Evolutionary conservation across 2,329 filamentous ascomycete genomes (phyloP).

Genomic region (Coniochaeta sp.): DNA sequence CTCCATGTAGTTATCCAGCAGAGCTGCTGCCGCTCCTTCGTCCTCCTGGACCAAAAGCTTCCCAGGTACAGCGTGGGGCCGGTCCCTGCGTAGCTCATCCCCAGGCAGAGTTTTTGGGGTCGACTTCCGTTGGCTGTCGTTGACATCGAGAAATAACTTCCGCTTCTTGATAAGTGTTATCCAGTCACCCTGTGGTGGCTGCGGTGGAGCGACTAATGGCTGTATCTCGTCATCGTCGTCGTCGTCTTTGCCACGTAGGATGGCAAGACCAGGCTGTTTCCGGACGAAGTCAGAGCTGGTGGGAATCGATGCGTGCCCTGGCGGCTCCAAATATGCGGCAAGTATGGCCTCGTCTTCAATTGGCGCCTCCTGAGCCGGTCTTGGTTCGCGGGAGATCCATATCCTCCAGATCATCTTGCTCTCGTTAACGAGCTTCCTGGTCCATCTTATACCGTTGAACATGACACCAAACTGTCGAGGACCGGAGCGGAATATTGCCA

Average conservation of each 20-base stretch:
- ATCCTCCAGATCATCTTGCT: slow-evolving; percentile 18
- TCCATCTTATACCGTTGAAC: slow-evolving; percentile 16
- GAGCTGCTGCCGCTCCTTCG: slow-evolving; percentile 1
- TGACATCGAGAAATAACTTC: neutral
- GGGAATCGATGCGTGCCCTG: slow-evolving; percentile 5
- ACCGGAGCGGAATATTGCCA: slow-evolving; percentile 15
- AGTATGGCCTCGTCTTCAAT: slow-evolving; percentile 12
- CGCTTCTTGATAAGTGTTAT: neutral
- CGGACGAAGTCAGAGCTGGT: slow-evolving; percentile 16
- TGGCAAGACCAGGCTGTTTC: slow-evolving; percentile 10
- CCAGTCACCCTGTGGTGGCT: neutral
- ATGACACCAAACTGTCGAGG: slow-evolving; percentile 7
- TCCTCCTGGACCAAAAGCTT: neutral
- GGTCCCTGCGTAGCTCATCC: neutral
- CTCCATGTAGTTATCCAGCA: slow-evolving; percentile 18
- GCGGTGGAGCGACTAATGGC: neutral
- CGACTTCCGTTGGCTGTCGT: neutral
- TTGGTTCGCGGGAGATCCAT: slow-evolving; percentile 13
- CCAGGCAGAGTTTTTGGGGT: neutral
- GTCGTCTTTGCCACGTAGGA: slow-evolving; percentile 11
- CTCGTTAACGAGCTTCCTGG: slow-evolving; percentile 10
- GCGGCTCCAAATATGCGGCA: slow-evolving; percentile 7
- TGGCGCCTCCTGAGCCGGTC: slow-evolving; percentile 5
- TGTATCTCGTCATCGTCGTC: slow-evolving; percentile 13
- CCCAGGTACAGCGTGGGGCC: neutral